A percentile compares a stretch with the other conserved stretches of the same genome.
These are phyloP conservation scores for Cladosporium sp. DNA, from an alignment of 2,329 filamentous ascomycete species.

Conservation along the genomic window DNA sequence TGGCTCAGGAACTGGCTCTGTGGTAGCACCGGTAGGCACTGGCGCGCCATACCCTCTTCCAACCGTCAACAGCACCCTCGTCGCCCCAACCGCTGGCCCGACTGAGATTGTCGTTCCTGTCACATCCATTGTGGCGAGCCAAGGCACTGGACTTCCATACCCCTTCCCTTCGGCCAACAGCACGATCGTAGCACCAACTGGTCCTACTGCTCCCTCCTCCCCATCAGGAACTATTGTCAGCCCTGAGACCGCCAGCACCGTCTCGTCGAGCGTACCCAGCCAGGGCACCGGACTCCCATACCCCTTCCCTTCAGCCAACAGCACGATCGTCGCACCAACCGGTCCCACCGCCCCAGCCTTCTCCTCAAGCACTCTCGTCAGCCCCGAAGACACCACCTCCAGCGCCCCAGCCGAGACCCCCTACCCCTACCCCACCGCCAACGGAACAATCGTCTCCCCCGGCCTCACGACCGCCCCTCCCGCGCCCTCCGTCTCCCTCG, in stretches of 20 bases:
- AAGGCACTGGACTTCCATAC: not conserved
- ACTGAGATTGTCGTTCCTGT: not conserved
- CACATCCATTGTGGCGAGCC: not conserved
- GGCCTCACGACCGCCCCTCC: conserved; percentile 14
- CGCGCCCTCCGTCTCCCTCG: conserved; percentile 23
- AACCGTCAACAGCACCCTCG: conserved; percentile 2
- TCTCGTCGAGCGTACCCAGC: not conserved
- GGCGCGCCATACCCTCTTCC: conserved; percentile 12
- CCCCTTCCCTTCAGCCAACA: conserved; percentile 17
- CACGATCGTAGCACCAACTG: conserved; percentile 18
- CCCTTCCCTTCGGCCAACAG: conserved; percentile 18
- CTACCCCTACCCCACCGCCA: conserved; percentile 13
- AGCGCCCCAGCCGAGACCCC: not conserved
- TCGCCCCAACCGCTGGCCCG: conserved; percentile 2
- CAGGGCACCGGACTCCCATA: not conserved
- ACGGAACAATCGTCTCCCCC: conserved; percentile 19
- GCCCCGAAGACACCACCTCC: not conserved
- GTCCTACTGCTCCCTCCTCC: conserved; percentile 9
- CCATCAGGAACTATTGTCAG: conserved; percentile 7
- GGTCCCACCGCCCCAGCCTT: conserved; percentile 10
- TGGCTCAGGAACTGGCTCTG: conserved; percentile 8
- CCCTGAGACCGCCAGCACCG: not conserved
- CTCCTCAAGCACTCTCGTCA: conserved; percentile 7
- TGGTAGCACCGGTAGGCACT: conserved; percentile 2
- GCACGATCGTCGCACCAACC: conserved; percentile 19